Evolutionary conservation across 345 rosid genomes (phyloP).

Genomic region (Laguncularia racemosa): DNA sequence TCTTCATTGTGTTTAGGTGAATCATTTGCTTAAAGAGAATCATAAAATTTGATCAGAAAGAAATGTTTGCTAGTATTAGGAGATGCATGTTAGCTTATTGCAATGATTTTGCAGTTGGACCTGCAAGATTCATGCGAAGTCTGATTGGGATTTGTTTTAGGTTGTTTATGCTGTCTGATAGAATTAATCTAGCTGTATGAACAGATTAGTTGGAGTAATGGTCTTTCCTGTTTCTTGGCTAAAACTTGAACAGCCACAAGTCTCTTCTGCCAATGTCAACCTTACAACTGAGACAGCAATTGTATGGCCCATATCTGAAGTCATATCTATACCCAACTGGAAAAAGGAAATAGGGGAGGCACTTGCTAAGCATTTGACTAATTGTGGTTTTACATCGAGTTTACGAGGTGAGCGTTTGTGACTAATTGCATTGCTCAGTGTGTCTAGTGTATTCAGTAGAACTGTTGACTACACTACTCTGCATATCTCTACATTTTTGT

Average conservation of each 20-base stretch:
- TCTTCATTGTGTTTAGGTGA: too few relatives aligned
- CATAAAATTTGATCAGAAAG: too few relatives aligned
- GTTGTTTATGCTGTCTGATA: not conserved
- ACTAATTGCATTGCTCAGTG: not conserved
- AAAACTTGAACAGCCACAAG: conserved; percentile 62
- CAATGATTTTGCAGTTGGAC: too few relatives aligned
- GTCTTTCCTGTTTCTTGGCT: not conserved
- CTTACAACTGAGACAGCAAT: conserved; percentile 90
- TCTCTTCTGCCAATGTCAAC: conserved; percentile 80
- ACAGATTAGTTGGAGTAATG: not conserved
- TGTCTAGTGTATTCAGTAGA: not conserved
- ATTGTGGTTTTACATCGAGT: conserved; percentile 74
- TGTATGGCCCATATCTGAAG: conserved; percentile 86
- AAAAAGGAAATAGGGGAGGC: conserved; percentile 70
- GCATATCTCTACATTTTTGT: not conserved
- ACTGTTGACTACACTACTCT: not conserved
- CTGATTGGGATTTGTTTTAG: too few relatives aligned
- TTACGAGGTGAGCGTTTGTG: conserved; percentile 54
- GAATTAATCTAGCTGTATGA: not conserved
- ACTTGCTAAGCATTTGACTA: conserved; percentile 82
- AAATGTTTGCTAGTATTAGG: too few relatives aligned
- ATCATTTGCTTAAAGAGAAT: too few relatives aligned
- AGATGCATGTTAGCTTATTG: too few relatives aligned
- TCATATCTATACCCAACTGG: conserved; percentile 70
- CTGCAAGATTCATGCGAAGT: too few relatives aligned